Evolutionary conservation across 2,329 filamentous ascomycete species (phyloP).

Genomic region (Aspergillus unguis): DNA sequence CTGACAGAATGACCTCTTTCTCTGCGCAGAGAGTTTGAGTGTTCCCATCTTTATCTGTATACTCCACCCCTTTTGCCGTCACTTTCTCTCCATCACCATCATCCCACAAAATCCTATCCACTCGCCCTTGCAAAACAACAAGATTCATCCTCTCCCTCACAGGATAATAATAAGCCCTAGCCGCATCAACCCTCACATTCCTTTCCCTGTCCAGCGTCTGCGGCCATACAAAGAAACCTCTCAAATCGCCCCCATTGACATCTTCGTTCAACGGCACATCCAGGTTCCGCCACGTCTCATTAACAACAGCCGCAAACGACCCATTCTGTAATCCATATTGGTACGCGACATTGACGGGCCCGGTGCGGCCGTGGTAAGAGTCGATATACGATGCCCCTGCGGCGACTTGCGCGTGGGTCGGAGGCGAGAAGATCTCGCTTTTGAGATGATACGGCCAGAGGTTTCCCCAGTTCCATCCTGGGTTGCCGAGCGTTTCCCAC

Average conservation of each 20-base stretch:
- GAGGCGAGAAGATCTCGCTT: conserved; percentile 23
- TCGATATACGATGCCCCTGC: conserved; percentile 25
- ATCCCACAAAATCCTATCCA: conserved; percentile 12
- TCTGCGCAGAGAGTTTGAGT: conserved; percentile 29
- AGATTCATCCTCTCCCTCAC: conserved; percentile 42
- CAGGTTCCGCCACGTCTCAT: conserved; percentile 32
- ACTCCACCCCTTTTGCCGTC: conserved; percentile 1
- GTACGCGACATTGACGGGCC: conserved; percentile 1
- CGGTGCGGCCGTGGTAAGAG: conserved; percentile 22
- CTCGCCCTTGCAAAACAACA: conserved; percentile 26
- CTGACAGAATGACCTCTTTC: conserved; percentile 58
- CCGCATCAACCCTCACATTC: conserved; percentile 46
- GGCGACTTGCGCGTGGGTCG: conserved; percentile 18
- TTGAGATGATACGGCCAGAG: conserved; percentile 31
- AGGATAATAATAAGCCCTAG: conserved; percentile 48
- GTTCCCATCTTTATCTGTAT: conserved; percentile 25
- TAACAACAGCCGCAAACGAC: conserved; percentile 28
- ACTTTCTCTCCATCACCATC: background rate
- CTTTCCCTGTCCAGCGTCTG: conserved; percentile 39
- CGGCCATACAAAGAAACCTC: conserved; percentile 45
- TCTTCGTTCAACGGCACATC: conserved; percentile 42
- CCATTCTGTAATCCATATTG: conserved; percentile 19
- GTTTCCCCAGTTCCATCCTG: conserved; percentile 31
- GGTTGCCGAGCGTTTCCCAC: conserved; percentile 32
- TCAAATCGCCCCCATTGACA: conserved; percentile 43